These are phyloP conservation scores for Allantophomopsis lycopodina DNA, from an alignment of 2,329 filamentous ascomycete species.

Conservation along the genomic window DNA sequence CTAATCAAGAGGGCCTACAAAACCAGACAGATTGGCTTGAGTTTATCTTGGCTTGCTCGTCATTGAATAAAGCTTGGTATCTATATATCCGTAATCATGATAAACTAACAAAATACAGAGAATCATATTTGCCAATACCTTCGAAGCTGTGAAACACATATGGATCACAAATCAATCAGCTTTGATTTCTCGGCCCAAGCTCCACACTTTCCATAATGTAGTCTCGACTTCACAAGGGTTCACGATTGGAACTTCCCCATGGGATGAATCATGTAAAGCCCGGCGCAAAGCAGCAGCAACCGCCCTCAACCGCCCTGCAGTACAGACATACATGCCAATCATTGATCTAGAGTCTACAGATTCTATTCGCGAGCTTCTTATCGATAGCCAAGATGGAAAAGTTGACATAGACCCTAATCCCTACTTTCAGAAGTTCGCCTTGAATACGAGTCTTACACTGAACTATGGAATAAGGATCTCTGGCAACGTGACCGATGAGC, in stretches of 20 bases:
- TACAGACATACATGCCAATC: constrained; percentile 71
- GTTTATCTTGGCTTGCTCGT: neutral
- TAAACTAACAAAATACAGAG: constrained; percentile 25
- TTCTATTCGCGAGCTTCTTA: constrained; percentile 58
- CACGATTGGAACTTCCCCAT: constrained; percentile 73
- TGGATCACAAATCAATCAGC: constrained; percentile 72
- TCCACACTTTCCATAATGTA: constrained; percentile 72
- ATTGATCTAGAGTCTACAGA: constrained; percentile 63
- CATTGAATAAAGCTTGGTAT: neutral
- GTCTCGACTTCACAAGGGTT: constrained; percentile 66
- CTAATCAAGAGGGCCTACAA: too few species aligned
- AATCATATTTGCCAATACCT: constrained; percentile 67
- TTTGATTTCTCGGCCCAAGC: constrained; percentile 61
- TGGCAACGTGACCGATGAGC: constrained; percentile 50
- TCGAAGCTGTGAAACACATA: constrained; percentile 57
- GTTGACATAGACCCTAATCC: constrained; percentile 56
- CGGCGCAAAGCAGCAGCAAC: constrained; percentile 68
- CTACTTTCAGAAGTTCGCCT: constrained; percentile 62
- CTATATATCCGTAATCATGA: neutral
- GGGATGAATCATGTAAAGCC: constrained; percentile 69
- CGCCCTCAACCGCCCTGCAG: constrained; percentile 61
- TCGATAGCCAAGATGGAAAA: constrained; percentile 46
- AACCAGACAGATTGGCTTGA: too few species aligned
- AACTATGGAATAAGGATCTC: constrained; percentile 70
- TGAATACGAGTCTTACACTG: constrained; percentile 65